These are phyloP conservation scores for Leccinum broughii DNA, from an alignment of 768 basidiomycete genomes.

Conservation along the genomic window DNA sequence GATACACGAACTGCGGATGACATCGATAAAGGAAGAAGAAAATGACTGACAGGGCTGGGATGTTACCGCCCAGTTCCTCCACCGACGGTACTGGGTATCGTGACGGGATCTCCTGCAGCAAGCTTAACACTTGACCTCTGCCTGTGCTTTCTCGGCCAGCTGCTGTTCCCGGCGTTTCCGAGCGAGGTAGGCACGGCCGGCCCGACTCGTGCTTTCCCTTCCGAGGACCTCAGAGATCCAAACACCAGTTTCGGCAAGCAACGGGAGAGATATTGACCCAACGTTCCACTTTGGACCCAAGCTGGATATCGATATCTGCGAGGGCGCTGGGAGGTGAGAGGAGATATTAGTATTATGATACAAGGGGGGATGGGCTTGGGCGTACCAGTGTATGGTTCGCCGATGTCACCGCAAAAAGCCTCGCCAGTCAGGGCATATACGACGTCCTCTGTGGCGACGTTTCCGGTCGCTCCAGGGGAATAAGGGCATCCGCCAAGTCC, in stretches of 20 bases:
- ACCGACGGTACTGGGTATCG: no score
- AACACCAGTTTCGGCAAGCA: slow-evolving; percentile 71
- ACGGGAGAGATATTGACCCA: slow-evolving; percentile 57
- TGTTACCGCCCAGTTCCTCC: no score
- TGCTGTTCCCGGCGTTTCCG: slow-evolving; percentile 40
- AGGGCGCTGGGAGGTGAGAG: not conserved
- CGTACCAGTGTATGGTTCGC: slow-evolving; percentile 27
- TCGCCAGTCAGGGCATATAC: slow-evolving; percentile 75
- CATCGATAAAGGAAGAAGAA: not conserved
- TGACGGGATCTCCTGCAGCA: no score
- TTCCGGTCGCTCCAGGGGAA: slow-evolving; percentile 94
- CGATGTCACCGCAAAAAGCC: slow-evolving; percentile 54
- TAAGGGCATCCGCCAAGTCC: slow-evolving; percentile 96
- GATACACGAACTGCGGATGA: not conserved
- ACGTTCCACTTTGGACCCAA: slow-evolving; percentile 28
- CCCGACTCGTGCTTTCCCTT: slow-evolving; percentile 71
- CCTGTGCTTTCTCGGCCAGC: slow-evolving; percentile 17
- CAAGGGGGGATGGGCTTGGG: not conserved
- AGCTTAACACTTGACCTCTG: slow-evolving; percentile 11
- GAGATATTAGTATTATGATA: not conserved
- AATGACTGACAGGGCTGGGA: not conserved
- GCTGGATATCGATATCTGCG: not conserved
- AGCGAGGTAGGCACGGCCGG: slow-evolving; percentile 69
- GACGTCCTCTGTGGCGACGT: slow-evolving; percentile 92
- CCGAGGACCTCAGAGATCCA: slow-evolving; percentile 78